Evolutionary conservation across 495 filamentous ascomycete genomes (phyloP).

Genomic region (Haplographium delicatum): DNA sequence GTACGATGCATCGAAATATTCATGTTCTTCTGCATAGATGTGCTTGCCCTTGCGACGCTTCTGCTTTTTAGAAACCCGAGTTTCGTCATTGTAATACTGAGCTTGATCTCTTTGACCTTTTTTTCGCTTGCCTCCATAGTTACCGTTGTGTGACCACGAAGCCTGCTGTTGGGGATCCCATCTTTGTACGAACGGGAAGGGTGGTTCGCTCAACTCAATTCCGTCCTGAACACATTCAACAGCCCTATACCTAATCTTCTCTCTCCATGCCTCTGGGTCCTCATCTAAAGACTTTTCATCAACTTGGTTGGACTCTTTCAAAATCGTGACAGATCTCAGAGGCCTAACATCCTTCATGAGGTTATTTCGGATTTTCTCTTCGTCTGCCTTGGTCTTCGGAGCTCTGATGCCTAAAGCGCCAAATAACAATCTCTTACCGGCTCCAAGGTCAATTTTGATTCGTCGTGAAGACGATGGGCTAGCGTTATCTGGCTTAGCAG

Average conservation of each 20-base stretch:
- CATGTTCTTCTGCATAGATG: conserved; percentile 29
- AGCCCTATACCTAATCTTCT: conserved; percentile 65
- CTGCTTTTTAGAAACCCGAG: conserved; percentile 38
- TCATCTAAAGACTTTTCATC: conserved; percentile 14
- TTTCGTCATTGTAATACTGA: conserved; percentile 30
- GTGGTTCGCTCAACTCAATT: conserved; percentile 69
- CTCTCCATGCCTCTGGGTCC: conserved; percentile 55
- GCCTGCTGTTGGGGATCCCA: conserved; percentile 74
- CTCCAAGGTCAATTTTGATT: conserved; percentile 55
- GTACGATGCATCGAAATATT: conserved; percentile 21
- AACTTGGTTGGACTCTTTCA: not conserved
- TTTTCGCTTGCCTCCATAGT: conserved; percentile 42
- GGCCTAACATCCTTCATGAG: conserved; percentile 40
- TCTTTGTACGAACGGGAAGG: conserved; percentile 84
- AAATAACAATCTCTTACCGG: conserved; percentile 64
- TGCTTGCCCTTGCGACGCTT: conserved; percentile 37
- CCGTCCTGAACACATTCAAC: conserved; percentile 78
- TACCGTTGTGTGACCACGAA: conserved; percentile 28
- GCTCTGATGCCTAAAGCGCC: conserved; percentile 64
- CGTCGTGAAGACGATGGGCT: conserved; percentile 29
- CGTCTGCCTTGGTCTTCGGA: conserved; percentile 63
- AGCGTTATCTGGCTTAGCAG: conserved; percentile 6
- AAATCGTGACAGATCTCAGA: conserved; percentile 21
- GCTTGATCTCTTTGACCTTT: conserved; percentile 28
- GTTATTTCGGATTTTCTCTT: conserved; percentile 54